These are phyloP conservation scores for Fusarium hostae DNA, from an alignment of 2,329 filamentous ascomycete species.

Conservation along the genomic window DNA sequence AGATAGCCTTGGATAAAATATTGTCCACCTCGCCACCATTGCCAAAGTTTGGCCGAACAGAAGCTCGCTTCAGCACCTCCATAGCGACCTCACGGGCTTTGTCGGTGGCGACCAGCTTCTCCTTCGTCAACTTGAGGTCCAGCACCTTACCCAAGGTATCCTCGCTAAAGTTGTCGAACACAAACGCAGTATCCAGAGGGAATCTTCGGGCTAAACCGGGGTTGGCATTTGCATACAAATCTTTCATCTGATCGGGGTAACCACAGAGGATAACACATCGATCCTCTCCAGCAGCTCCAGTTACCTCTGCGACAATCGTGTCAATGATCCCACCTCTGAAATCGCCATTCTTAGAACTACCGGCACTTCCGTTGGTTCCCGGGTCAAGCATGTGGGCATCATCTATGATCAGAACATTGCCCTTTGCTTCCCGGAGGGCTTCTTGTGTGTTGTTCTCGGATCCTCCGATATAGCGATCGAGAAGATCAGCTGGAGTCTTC, in stretches of 20 bases:
- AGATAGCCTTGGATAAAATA: constrained; percentile 42
- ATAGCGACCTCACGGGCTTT: constrained; percentile 66
- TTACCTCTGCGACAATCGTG: constrained; percentile 79
- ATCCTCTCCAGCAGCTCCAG: constrained; percentile 76
- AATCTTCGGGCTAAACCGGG: constrained; percentile 76
- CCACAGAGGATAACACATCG: constrained; percentile 78
- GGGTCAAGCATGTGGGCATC: constrained; percentile 76
- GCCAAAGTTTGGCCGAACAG: constrained; percentile 76
- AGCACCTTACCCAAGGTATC: constrained; percentile 70
- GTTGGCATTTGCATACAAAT: constrained; percentile 78
- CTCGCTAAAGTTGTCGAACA: constrained; percentile 75
- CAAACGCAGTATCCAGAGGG: constrained; percentile 70
- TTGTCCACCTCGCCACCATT: constrained; percentile 80
- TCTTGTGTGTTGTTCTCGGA: constrained; percentile 78
- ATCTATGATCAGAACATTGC: constrained; percentile 82
- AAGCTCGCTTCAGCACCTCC: constrained; percentile 68
- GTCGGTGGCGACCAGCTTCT: constrained; percentile 64
- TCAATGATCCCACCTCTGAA: constrained; percentile 77
- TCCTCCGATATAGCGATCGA: constrained; percentile 69
- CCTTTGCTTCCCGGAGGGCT: constrained; percentile 71
- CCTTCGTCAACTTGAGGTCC: constrained; percentile 68
- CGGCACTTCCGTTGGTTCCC: constrained; percentile 46
- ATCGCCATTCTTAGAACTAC: constrained; percentile 47
- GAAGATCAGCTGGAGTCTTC: constrained; percentile 79
- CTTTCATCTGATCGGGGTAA: constrained; percentile 75